phyloP scores from a whole-genome alignment of 805 yeast genomes.

The Tetrapisispora arboricola region DNA sequence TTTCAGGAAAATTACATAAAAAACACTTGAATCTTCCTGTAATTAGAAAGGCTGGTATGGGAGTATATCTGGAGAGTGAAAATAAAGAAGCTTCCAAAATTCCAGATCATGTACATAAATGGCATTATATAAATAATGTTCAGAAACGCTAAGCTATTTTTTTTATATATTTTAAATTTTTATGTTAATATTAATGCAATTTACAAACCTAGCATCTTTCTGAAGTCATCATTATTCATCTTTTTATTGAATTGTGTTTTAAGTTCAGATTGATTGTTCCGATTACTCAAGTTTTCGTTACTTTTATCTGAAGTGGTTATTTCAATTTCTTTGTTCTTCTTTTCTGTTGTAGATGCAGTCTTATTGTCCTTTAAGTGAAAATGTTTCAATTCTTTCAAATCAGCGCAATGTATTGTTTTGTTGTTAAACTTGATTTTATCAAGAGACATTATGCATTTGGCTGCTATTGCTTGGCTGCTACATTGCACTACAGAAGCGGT shows the following conservation, averaged over 20 bases:
- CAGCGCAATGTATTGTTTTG: conserved; percentile 26
- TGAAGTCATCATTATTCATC: conserved; percentile 32
- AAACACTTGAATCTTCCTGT: conserved; percentile 27
- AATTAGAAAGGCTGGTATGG: conserved; percentile 47
- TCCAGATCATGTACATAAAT: conserved; percentile 33
- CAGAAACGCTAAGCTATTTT: background rate
- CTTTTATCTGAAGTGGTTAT: background rate
- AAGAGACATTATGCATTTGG: conserved; percentile 38
- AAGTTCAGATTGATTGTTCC: no score
- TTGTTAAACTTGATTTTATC: conserved; percentile 33
- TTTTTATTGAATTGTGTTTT: conserved; percentile 5
- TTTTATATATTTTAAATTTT: background rate
- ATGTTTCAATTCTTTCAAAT: conserved; percentile 25
- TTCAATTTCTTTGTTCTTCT: background rate
- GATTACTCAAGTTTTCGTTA: no score
- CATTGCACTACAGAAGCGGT: conserved; percentile 44
- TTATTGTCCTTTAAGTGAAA: background rate
- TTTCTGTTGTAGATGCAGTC: background rate
- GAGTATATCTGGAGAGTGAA: conserved; percentile 19
- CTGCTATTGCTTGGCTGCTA: conserved; percentile 35
- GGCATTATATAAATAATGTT: conserved; percentile 12
- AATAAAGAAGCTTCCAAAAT: conserved; percentile 25
- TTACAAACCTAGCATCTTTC: conserved; percentile 24
- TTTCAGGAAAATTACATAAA: conserved; percentile 34
- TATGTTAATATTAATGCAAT: conserved; percentile 3